These are phyloP conservation scores for Mortierella sp. DNA, from an alignment of 371 early-diverging fungal genomes.

Conservation along the genomic window DNA sequence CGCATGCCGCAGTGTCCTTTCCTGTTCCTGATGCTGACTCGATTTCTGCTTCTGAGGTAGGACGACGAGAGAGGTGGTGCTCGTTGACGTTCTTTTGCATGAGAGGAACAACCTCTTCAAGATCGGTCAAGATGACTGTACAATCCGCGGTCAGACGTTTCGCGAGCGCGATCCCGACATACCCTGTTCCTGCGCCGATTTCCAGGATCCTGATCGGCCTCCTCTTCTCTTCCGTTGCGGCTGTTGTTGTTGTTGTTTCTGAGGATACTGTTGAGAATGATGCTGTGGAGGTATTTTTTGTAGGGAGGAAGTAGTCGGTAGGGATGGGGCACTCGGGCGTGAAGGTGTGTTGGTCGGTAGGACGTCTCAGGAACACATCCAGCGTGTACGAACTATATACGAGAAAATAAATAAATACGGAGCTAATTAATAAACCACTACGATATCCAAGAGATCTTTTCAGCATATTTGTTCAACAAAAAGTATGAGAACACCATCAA, in stretches of 20 bases:
- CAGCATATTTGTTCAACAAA: too few species aligned
- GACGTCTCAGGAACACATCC: conserved; percentile 32
- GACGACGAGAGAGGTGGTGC: conserved; percentile 5
- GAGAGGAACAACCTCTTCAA: conserved; percentile 68
- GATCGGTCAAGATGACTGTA: conserved; percentile 67
- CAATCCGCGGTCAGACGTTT: conserved; percentile 55
- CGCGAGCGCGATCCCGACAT: conserved; percentile 69
- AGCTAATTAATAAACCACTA: too few species aligned
- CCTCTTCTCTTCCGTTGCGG: background rate
- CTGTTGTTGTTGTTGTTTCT: background rate
- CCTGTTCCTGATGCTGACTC: background rate
- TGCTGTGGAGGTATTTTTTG: background rate
- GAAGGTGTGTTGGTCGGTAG: conserved; percentile 31
- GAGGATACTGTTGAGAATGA: background rate
- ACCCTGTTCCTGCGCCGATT: conserved; percentile 69
- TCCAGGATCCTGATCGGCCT: conserved; percentile 38
- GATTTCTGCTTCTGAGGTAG: background rate
- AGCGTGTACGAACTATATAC: conserved; percentile 33
- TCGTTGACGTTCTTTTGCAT: conserved; percentile 63
- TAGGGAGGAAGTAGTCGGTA: conserved; percentile 25
- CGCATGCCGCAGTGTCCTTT: conserved; percentile 6
- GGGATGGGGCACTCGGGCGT: conserved; percentile 45
- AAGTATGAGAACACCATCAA: background rate
- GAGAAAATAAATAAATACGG: too few species aligned
- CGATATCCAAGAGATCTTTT: too few species aligned